Base-by-base conservation (phyloP, 108 stramenopile species). In the Cyclotella choctawhatcheeana region DNA sequence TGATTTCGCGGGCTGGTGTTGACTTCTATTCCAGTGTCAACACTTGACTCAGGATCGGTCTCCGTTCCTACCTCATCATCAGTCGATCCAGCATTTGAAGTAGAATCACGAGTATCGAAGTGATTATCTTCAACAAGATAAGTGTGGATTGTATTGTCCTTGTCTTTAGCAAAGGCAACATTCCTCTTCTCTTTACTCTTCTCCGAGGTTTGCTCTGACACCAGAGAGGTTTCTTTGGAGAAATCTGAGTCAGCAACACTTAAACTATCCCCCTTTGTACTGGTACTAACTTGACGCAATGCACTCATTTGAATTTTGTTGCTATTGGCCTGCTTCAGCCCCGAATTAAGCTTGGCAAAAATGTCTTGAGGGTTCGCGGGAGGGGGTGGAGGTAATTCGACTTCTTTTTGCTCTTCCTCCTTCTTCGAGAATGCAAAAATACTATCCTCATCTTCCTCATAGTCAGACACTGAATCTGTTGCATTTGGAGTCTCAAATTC, bases 101-200 rank as follows among this genome's bases (percentile, higher is more conserved):
- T 63, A 4, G 40, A 17, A 2, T 2, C 44, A 43, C 30, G 3
- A 24, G 50, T 7, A 20, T 61, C 43, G 17, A 17, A 34, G 22
- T 31, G 59, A 3, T 40, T 44, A 2, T 63, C 48, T 3, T 44
- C 45, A 12, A 63, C 64, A 21, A 48, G 13, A 59, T 78, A 78
- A 12, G 77, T 71, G 37, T 78, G 77, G 16, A 78, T 58, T n/a
- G 69, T 78, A 51, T 78, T 71, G 18, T 64, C 55, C 43, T 34
- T 55, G 24, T 70, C 69, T 20, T 32, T 51, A 33, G 50, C 77
- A 66, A 78, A 78, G 14, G 55, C 64, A 13, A 78, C 64, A 55
- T 32, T 56, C 25, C 60, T 63, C 26, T 59, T 50, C 12, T 33
- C 33, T 13, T 63, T 63, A 16, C 47, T 14, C 43, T 58, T 22